Conservation (phyloP, 2,329 filamentous ascomycete species). For the Neocatenulostroma microsporum region DNA sequence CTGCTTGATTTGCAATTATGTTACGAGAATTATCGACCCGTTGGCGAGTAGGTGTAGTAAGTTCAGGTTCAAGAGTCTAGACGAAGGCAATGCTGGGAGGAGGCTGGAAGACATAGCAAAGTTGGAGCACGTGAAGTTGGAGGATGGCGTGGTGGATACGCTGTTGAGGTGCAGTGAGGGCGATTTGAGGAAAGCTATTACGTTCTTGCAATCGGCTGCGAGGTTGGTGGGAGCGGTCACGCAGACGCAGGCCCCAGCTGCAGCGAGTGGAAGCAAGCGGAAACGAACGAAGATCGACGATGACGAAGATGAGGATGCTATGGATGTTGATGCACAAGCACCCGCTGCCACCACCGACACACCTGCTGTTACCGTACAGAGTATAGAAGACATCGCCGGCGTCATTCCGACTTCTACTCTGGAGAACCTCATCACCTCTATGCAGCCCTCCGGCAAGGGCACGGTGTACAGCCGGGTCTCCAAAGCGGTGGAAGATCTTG, state of each 20-base stretch:
- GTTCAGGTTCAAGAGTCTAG: conserved; percentile 94
- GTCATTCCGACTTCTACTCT: conserved; percentile 76
- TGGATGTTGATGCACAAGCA: conserved; percentile 36
- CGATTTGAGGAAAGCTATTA: conserved; percentile 92
- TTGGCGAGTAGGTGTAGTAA: conserved; percentile 89
- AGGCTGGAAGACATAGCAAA: conserved; percentile 75
- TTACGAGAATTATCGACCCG: conserved; percentile 95
- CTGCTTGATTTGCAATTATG: conserved; percentile 97
- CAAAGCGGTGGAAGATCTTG: conserved; percentile 76
- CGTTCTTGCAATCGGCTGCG: conserved; percentile 90
- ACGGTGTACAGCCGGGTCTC: conserved; percentile 65
- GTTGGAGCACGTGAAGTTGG: conserved; percentile 67
- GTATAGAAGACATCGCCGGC: conserved; percentile 90
- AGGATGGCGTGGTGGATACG: conserved; percentile 71
- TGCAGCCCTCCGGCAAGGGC: conserved; percentile 55
- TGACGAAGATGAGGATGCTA: conserved; percentile 48
- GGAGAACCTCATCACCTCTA: conserved; percentile 60
- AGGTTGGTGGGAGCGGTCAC: conserved; percentile 67
- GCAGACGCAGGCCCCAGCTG: conserved; percentile 16
- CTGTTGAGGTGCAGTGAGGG: conserved; percentile 85
- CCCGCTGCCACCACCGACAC: conserved; percentile 5
- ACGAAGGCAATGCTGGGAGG: conserved; percentile 72
- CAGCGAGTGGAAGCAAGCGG: conserved; percentile 32
- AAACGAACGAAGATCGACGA: conserved; percentile 53
- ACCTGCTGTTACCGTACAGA: conserved; percentile 61